These are phyloP conservation scores for Penicillium thymicola DNA, from an alignment of 2,329 filamentous ascomycete genomes.

Conservation along the genomic window DNA sequence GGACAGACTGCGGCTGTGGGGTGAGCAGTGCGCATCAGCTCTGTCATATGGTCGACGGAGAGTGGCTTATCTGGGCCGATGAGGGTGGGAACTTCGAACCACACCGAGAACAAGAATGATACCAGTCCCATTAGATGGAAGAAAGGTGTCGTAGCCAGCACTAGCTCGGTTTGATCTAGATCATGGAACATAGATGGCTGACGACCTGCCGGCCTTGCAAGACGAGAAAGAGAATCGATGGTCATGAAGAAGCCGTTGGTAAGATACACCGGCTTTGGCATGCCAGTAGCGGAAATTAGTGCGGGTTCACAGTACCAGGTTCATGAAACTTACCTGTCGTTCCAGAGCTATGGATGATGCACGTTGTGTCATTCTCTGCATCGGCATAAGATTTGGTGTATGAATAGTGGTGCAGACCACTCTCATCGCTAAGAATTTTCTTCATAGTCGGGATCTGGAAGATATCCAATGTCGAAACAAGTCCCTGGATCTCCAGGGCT, in stretches of 20 bases:
- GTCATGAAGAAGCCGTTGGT: slow-evolving; percentile 27
- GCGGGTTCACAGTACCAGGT: slow-evolving; percentile 13
- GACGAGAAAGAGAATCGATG: slow-evolving; percentile 6
- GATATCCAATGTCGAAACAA: slow-evolving; percentile 6
- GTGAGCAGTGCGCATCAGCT: slow-evolving; percentile 15
- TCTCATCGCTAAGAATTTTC: slow-evolving; percentile 8
- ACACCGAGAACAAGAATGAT: slow-evolving; percentile 17
- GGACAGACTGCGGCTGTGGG: slow-evolving; percentile 22
- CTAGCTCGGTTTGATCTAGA: slow-evolving; percentile 9
- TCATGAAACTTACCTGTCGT: slow-evolving; percentile 30
- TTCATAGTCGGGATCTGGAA: slow-evolving; percentile 11
- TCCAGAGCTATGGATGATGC: slow-evolving; percentile 39
- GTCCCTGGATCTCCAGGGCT: slow-evolving; percentile 40
- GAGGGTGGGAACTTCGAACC: slow-evolving; percentile 17
- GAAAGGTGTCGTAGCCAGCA: slow-evolving; percentile 22
- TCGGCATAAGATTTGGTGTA: slow-evolving; percentile 22
- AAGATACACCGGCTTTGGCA: slow-evolving; percentile 32
- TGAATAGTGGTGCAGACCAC: slow-evolving; percentile 14
- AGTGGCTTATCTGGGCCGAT: slow-evolving; percentile 26
- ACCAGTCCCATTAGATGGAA: slow-evolving; percentile 31
- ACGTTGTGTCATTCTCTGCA: slow-evolving; percentile 21
- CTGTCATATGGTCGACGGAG: slow-evolving; percentile 21
- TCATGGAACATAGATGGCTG: slow-evolving; percentile 7
- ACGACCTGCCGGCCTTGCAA: slow-evolving; percentile 18
- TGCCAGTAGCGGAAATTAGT: slow-evolving; percentile 23